Base-by-base conservation (phyloP, 1,139 yeast species). In the Maudiozyma humilis region DNA sequence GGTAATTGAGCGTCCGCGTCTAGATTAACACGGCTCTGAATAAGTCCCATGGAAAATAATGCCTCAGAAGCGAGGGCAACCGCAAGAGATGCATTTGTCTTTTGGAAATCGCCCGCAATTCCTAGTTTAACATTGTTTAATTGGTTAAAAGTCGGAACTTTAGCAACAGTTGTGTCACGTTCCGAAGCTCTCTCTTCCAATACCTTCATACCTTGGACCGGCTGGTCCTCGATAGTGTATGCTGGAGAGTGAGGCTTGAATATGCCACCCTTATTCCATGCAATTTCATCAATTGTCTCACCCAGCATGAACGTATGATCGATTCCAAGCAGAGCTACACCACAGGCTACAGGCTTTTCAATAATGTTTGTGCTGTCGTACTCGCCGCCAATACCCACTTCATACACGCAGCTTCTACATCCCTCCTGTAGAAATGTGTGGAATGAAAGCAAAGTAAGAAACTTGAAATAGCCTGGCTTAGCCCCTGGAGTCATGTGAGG, bases 341-440 rank as follows among this genome's bases (percentile, higher is more conserved):
- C 98, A 32, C 95, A 82, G 1, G 79, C 93, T 0, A 87, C 76
- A 10, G 98, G 98, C 36, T 71, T 67, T 32, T 73, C 78, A 41
- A 93, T 76, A 12, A 93, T 76, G 61, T 93, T 93, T 10, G 99
- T 93, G 12, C 96, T 86, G 64, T 93, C 99, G 59, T 79, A 86
- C 59, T 86, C 93, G 10, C 99, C 99, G 25, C 99, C 99, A 43
- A 93, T 95, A 14, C 99, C 99, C 20, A 93, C 98, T 63, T 93
- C 99, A 58, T 86, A 87, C 38, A 93, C 82, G 12, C 98, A 97
- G 15, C 95, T 78, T 56, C 88, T 86, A 23, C 93, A 89, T 1
- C 86, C 84, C 64, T 91, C 98, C 48, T 78, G 73, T 66, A 87
- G 62, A 56, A 93, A 93, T 1, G 87, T 84, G 61, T 93, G 96